phyloP scores from a whole-genome alignment of 2,329 filamentous ascomycete species.

The Diatrype stigma region DNA sequence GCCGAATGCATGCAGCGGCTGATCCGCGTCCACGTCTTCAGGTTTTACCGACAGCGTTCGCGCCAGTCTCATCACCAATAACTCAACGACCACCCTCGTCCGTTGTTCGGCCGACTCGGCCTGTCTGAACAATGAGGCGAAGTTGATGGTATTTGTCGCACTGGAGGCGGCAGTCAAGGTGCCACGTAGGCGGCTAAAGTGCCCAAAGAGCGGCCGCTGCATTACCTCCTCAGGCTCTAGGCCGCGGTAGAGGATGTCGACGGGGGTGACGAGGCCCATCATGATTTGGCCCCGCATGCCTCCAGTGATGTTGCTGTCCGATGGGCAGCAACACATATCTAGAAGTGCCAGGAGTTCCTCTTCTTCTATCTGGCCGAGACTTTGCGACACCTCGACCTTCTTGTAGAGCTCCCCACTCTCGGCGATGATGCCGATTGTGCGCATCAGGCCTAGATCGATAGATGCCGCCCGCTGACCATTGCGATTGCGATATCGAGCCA shows the following conservation, averaged over 20 bases:
- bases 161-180: too few relatives aligned
- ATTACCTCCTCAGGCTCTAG: background rate
- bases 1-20: too few relatives aligned
- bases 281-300: background rate
- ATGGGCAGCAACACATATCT: background rate
- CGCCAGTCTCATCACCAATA: conserved; percentile 14
- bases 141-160: too few relatives aligned
- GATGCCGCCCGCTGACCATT: background rate
- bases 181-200: too few relatives aligned
- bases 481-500: background rate
- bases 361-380: background rate
- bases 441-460: conserved; percentile 1
- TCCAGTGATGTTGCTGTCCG: background rate
- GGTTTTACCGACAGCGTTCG: conserved; percentile 6
- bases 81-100: too few relatives aligned
- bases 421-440: background rate
- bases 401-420: background rate
- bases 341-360: conserved; percentile 12
- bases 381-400: background rate
- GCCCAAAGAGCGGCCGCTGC: background rate
- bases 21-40: conserved; percentile 12
- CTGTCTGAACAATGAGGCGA: too few relatives aligned
- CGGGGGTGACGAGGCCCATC: background rate
- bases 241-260: background rate
- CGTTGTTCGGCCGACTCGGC: too few relatives aligned